phyloP scores from a whole-genome alignment of 1,139 yeast species.

The Lodderomyces parapsilosis region DNA sequence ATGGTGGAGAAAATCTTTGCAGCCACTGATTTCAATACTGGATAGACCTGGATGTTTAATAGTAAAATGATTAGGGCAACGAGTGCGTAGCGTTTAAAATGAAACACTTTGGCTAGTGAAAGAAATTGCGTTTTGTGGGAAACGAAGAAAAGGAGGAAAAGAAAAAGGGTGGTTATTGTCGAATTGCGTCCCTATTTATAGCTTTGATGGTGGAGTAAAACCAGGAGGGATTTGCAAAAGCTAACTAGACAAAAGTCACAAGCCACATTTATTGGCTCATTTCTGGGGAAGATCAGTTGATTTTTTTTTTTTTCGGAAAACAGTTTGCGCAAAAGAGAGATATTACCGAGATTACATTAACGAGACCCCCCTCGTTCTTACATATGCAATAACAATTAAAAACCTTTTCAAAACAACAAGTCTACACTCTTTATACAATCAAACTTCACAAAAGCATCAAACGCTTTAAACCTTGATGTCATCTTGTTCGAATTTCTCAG shows the following conservation, averaged over 20 bases:
- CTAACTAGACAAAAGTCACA: too few species aligned
- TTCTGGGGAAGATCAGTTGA: neutral
- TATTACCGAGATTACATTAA: neutral
- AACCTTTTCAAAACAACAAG: neutral
- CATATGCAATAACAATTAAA: neutral
- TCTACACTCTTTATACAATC: neutral
- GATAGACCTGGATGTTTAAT: neutral
- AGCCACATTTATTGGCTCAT: too few species aligned
- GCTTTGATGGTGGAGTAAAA: too few species aligned
- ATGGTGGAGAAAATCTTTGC: neutral
- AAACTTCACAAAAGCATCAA: neutral
- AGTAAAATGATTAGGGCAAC: neutral
- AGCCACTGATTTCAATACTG: neutral
- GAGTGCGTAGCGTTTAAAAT: neutral
- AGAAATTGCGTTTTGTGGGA: neutral
- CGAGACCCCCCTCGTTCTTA: too few species aligned
- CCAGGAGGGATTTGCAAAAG: too few species aligned
- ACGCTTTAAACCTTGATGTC: conserved; percentile 1
- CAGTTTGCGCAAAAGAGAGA: neutral
- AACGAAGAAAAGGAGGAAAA: neutral
- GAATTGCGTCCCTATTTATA: too few species aligned
- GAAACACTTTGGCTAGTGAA: neutral
- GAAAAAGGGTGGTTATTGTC: neutral
- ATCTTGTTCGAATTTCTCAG: conserved; percentile 57
- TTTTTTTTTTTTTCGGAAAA: neutral